A percentile compares a stretch with the other conserved stretches of the same genome.
Conservation (phyloP, 352 stramenopile genomes). For the Thalassiosira hispida region DNA sequence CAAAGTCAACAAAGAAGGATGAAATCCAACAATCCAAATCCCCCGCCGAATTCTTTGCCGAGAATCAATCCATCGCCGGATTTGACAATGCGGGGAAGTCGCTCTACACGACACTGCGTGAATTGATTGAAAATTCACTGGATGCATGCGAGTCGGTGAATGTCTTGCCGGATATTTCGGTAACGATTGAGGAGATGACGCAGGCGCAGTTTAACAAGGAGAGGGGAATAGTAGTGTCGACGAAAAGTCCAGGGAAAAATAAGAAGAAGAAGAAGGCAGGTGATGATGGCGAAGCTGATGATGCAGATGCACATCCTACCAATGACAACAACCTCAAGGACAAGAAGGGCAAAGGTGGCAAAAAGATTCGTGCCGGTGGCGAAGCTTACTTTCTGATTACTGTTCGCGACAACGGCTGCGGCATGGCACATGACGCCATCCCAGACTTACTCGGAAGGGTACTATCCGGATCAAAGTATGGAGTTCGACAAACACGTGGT, state of each 20-base stretch:
- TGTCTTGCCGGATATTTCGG: constrained; percentile 65
- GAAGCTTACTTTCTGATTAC: constrained; percentile 86
- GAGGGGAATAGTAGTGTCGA: constrained; percentile 64
- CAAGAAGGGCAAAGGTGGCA: constrained; percentile 41
- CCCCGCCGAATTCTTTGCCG: constrained; percentile 90
- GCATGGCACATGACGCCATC: constrained; percentile 86
- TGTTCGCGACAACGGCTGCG: constrained; percentile 88
- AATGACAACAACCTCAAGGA: constrained; percentile 15
- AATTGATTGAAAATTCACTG: constrained; percentile 86
- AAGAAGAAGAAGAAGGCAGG: constrained; percentile 24
- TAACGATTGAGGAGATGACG: constrained; percentile 81
- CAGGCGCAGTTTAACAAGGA: constrained; percentile 83
- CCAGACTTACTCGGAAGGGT: constrained; percentile 87
- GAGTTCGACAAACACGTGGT: constrained; percentile 87
- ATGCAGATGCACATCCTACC: constrained; percentile 3
- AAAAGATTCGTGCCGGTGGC: constrained; percentile 43
- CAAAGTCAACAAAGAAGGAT: constrained; percentile 27
- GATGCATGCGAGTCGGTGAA: constrained; percentile 80
- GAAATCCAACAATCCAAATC: constrained; percentile 84
- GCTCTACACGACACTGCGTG: constrained; percentile 89
- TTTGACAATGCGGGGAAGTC: constrained; percentile 90
- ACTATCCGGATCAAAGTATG: constrained; percentile 88
- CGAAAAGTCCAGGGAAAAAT: constrained; percentile 12
- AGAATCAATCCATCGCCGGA: constrained; percentile 90
- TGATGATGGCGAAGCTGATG: constrained; percentile 9